phyloP scores from a whole-genome alignment of 1,284 basidiomycete species.

The Ustilago esculenta region DNA sequence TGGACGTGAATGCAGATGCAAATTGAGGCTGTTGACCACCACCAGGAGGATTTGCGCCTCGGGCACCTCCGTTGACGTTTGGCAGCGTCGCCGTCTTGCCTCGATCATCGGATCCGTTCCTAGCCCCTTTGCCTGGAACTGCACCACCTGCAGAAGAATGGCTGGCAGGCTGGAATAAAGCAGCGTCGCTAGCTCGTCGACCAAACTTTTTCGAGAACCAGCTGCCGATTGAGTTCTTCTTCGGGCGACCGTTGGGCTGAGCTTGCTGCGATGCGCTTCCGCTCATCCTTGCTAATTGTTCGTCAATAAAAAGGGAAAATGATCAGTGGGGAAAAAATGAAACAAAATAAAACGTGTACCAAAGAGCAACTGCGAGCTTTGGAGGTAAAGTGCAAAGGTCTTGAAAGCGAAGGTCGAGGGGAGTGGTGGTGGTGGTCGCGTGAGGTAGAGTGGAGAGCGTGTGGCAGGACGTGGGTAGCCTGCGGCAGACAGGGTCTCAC shows the following conservation, averaged over 20 bases:
- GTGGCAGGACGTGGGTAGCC: no score
- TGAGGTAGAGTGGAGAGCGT: no score
- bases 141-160: conserved; percentile 6
- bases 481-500: no score
- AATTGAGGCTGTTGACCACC: conserved; percentile 19
- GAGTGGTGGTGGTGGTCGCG: no score
- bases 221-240: conserved; percentile 49
- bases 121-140: conserved; percentile 4
- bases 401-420: no score
- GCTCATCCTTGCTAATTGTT: conserved; percentile 4
- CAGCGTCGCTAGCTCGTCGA: conserved; percentile 28
- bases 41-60: not conserved
- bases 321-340: no score
- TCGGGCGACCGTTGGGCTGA: conserved; percentile 17
- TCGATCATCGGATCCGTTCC: conserved; percentile 12
- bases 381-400: no score
- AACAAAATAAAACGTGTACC: no score
- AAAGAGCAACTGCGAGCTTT: no score
- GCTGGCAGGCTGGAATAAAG: not conserved
- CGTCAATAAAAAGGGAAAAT: no score
- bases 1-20: conserved; percentile 20
- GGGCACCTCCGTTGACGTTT: conserved; percentile 13
- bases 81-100: conserved; percentile 15
- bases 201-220: conserved; percentile 58
- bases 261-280: conserved; percentile 13